A percentile compares a stretch with the other conserved stretches of the same genome.
phyloP scores from a whole-genome alignment of 495 filamentous ascomycete species.

The Penicillium angulare region DNA sequence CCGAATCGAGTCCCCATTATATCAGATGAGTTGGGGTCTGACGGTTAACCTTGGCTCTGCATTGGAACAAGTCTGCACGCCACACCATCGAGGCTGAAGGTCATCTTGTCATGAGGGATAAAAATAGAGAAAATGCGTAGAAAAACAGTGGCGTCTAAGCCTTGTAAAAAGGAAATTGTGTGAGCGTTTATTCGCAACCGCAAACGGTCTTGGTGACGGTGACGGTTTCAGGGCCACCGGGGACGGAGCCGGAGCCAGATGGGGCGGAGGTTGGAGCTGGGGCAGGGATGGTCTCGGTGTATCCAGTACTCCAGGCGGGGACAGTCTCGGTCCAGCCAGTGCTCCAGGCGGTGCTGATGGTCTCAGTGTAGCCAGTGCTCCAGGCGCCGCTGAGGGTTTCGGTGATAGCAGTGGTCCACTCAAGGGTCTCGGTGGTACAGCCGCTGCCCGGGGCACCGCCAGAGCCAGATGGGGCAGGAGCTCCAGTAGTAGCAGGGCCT shows the following conservation, averaged over 20 bases:
- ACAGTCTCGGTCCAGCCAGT: not conserved
- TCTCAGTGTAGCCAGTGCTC: constrained; percentile 3
- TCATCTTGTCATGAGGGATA: constrained; percentile 25
- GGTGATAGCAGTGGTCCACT: not conserved
- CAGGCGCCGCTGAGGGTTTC: not conserved
- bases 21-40: too few relatives aligned
- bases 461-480: not conserved
- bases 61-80: constrained; percentile 7
- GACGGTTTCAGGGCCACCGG: too few relatives aligned
- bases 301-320: not conserved
- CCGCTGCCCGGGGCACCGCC: not conserved
- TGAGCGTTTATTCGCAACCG: constrained; percentile 16
- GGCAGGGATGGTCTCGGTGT: constrained; percentile 1
- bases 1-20: too few relatives aligned
- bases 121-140: constrained; percentile 4
- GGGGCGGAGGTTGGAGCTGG: constrained; percentile 1
- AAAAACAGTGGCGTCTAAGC: not conserved
- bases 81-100: constrained; percentile 10
- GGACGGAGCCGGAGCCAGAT: constrained; percentile 5
- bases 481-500: not conserved
- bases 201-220: constrained; percentile 33
- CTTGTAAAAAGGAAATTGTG: not conserved
- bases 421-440: constrained; percentile 2
- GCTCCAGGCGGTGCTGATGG: constrained; percentile 19
- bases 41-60: not conserved